These are phyloP conservation scores for Kazachstania taianensis DNA, from an alignment of 805 yeast species.

Conservation along the genomic window DNA sequence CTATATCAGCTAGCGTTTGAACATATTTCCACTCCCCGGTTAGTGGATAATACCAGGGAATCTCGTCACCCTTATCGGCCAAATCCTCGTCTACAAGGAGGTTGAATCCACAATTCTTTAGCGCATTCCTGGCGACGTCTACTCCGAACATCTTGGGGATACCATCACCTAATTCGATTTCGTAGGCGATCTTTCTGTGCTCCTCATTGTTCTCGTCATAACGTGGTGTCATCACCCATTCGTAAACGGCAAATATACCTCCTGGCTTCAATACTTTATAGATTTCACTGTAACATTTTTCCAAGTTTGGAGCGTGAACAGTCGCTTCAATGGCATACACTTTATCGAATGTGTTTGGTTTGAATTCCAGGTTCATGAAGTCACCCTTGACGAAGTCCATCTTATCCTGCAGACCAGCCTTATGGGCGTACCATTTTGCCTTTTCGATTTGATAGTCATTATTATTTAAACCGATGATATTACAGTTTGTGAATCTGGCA, in stretches of 20 bases:
- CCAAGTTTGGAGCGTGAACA: constrained; percentile 92
- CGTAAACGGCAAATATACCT: constrained; percentile 95
- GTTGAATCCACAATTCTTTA: constrained; percentile 79
- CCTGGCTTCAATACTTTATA: constrained; percentile 96
- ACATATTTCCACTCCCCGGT: constrained; percentile 88
- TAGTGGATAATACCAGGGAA: constrained; percentile 97
- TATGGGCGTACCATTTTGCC: constrained; percentile 71
- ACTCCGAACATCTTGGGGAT: constrained; percentile 91
- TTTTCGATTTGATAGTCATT: constrained; percentile 94
- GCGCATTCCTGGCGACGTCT: constrained; percentile 80
- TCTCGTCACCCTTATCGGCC: constrained; percentile 69
- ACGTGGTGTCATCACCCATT: constrained; percentile 96
- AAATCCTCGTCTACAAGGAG: constrained; percentile 67
- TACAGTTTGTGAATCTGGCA: constrained; percentile 78
- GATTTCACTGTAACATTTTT: constrained; percentile 91
- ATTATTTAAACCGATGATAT: constrained; percentile 85
- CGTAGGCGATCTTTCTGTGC: constrained; percentile 92
- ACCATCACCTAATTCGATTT: constrained; percentile 97
- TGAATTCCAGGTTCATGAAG: constrained; percentile 98
- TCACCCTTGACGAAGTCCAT: constrained; percentile 90
- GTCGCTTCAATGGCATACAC: constrained; percentile 99
- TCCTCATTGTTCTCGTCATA: constrained; percentile 80
- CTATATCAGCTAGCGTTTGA: constrained; percentile 66
- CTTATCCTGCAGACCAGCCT: constrained; percentile 56
- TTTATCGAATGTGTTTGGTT: constrained; percentile 82